phyloP scores from a whole-genome alignment of 495 filamentous ascomycete species.

The Daldinia bambusicola region DNA sequence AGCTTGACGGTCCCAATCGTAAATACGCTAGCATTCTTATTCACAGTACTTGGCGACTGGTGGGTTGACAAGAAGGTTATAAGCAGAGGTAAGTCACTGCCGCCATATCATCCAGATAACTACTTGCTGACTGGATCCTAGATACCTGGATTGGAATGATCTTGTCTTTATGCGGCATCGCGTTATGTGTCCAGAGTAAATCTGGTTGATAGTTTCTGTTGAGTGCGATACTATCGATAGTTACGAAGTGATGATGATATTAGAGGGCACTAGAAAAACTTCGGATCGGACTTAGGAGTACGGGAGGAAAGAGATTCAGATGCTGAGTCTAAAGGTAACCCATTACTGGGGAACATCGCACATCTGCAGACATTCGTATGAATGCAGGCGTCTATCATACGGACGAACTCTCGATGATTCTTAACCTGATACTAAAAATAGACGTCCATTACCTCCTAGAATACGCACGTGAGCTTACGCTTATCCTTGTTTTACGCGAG shows the following conservation, averaged over 20 bases:
- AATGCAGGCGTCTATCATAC: neutral
- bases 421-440: neutral
- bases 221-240: neutral
- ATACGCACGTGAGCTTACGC: neutral
- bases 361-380: neutral
- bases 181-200: slow-evolving; percentile 81
- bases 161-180: slow-evolving; percentile 84
- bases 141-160: slow-evolving; percentile 92
- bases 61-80: slow-evolving; percentile 92
- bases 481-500: neutral
- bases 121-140: slow-evolving; percentile 43
- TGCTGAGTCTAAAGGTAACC: neutral
- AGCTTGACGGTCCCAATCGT: slow-evolving; percentile 94
- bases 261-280: neutral
- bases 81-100: slow-evolving; percentile 66
- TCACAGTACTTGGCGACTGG: slow-evolving; percentile 96
- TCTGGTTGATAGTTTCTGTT: slow-evolving; percentile 29
- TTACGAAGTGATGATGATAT: neutral
- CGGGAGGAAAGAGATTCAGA: neutral
- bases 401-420: neutral
- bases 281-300: neutral
- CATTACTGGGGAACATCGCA: neutral
- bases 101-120: slow-evolving; percentile 1
- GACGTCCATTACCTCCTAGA: neutral
- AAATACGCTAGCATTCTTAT: slow-evolving; percentile 92